These are phyloP conservation scores for Tremella yokohamensis DNA, from an alignment of 768 basidiomycete genomes.

Conservation along the genomic window DNA sequence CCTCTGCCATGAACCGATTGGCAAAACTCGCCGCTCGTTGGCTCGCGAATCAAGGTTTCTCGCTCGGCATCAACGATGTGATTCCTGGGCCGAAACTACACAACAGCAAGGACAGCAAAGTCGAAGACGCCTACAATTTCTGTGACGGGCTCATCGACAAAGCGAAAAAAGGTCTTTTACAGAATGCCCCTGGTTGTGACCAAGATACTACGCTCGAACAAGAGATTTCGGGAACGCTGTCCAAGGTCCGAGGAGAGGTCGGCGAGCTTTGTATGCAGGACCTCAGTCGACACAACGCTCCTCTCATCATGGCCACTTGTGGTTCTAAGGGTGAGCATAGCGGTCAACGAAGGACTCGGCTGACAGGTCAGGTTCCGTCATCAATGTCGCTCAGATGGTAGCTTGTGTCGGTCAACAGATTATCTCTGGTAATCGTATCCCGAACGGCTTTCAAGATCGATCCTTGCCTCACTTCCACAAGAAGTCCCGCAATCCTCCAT, in stretches of 20 bases:
- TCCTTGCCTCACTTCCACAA: slow-evolving; percentile 98
- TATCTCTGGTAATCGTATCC: slow-evolving; percentile 95
- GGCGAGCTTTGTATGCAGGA: slow-evolving; percentile 98
- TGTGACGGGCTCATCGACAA: slow-evolving; percentile 82
- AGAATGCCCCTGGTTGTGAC: slow-evolving; percentile 96
- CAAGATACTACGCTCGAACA: slow-evolving; percentile 96
- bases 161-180: slow-evolving; percentile 84
- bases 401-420: slow-evolving; percentile 99
- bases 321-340: slow-evolving; percentile 80
- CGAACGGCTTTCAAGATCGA: slow-evolving; percentile 97
- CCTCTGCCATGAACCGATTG: slow-evolving; percentile 88
- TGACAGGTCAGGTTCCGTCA: slow-evolving; percentile 76
- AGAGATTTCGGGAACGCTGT: slow-evolving; percentile 87
- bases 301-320: slow-evolving; percentile 97
- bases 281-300: slow-evolving; percentile 93
- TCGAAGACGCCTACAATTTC: slow-evolving; percentile 80
- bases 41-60: slow-evolving; percentile 94
- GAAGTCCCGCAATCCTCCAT: slow-evolving; percentile 90
- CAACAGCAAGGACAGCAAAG: slow-evolving; percentile 74
- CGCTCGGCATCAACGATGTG: slow-evolving; percentile 96
- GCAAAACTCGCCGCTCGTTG: slow-evolving; percentile 94
- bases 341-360: slow-evolving; percentile 21
- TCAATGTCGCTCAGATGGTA: slow-evolving; percentile 99
- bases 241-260: slow-evolving; percentile 90
- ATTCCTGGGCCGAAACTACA: slow-evolving; percentile 86